These are phyloP conservation scores for Coemansia sp. DNA, from an alignment of 192 early-diverging fungal species.

Conservation along the genomic window DNA sequence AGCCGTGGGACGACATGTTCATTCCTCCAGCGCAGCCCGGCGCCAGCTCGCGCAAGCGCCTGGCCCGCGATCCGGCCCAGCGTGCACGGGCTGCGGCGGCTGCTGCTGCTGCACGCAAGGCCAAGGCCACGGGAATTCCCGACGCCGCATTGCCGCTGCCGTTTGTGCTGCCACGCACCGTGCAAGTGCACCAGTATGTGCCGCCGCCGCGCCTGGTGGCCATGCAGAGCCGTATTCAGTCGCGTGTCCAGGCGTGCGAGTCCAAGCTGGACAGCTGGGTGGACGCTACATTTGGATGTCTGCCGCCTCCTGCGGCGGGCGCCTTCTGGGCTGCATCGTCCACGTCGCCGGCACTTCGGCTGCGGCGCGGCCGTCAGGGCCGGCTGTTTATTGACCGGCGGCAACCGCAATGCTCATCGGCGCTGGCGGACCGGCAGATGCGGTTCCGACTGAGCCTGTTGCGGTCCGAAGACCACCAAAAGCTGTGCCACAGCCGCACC, in stretches of 20 bases:
- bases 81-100: constrained; percentile 17
- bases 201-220: constrained; percentile 11
- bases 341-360: constrained; percentile 23
- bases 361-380: constrained; percentile 37
- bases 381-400: constrained; percentile 44
- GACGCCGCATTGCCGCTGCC: constrained; percentile 24
- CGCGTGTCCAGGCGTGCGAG: constrained; percentile 12
- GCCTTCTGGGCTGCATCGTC: constrained; percentile 25
- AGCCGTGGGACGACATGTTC: constrained; percentile 36
- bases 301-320: background rate
- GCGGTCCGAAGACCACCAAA: constrained; percentile 28
- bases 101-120: constrained; percentile 1
- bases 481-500: constrained; percentile 8
- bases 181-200: constrained; percentile 36
- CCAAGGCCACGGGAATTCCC: constrained; percentile 5
- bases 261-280: constrained; percentile 19
- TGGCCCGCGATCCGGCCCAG: constrained; percentile 26
- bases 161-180: constrained; percentile 34
- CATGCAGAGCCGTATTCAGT: constrained; percentile 25
- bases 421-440: constrained; percentile 6
- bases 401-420: constrained; percentile 1
- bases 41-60: constrained; percentile 22
- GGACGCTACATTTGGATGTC: constrained; percentile 28
- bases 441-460: constrained; percentile 35
- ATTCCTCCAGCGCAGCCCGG: constrained; percentile 36